A percentile compares a stretch with the other conserved stretches of the same genome.
Evolutionary conservation across 2,329 filamentous ascomycete species (phyloP).

Genomic region (Emmonsiellopsis sp.): DNA sequence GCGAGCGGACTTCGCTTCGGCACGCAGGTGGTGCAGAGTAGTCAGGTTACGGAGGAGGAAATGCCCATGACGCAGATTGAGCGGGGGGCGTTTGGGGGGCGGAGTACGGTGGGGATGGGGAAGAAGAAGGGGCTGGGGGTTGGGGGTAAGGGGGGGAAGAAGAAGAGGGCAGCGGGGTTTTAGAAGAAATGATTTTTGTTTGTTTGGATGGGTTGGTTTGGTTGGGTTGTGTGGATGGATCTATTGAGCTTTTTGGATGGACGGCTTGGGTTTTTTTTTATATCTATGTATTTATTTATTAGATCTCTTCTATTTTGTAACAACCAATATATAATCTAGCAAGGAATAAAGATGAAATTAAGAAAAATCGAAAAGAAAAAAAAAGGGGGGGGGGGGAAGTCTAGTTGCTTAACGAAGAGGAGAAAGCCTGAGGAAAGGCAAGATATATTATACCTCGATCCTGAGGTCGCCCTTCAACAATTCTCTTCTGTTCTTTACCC

Average conservation of each 20-base stretch:
- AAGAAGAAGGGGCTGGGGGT: conserved; percentile 1
- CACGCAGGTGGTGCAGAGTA: conserved; percentile 18
- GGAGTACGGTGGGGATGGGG: conserved; percentile 20
- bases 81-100: conserved; percentile 28
- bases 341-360: no score
- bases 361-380: no score
- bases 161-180: conserved; percentile 32
- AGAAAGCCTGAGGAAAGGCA: no score
- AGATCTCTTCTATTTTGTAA: no score
- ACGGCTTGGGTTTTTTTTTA: background rate
- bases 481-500: no score
- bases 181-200: conserved; percentile 10
- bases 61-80: conserved; percentile 33
- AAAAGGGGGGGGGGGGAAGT: no score
- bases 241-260: background rate
- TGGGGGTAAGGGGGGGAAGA: conserved; percentile 24
- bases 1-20: background rate
- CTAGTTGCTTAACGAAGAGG: no score
- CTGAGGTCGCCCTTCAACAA: no score
- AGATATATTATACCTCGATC: no score
- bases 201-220: background rate
- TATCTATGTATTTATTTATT: background rate
- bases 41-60: conserved; percentile 25
- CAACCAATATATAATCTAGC: no score
- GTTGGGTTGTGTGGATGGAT: no score